Evolutionary conservation across 331 rosid genomes (phyloP), one percentile per base, ranked within the genome.

Genomic region (Prunus yedoensis): DNA sequence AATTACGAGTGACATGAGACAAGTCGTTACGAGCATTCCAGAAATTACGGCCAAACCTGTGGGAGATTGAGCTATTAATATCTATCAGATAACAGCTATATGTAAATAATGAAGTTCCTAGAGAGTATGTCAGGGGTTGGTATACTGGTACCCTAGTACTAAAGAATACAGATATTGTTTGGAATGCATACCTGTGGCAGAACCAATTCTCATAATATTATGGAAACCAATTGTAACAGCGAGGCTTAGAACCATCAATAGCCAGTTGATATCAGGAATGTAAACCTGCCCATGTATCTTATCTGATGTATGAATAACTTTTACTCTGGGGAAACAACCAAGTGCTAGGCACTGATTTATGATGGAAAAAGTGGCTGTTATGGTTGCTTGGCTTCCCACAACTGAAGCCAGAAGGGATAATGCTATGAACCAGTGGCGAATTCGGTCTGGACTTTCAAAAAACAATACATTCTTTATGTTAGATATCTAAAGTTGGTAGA

Each of bases 301-400:
- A 82, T 88, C 89, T 49, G 97, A 92, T 66, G 97, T 90, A 83
- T 92, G 96, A 79, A 92, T 83, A 25, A 92, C 92, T 88, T 92
- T 88, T 3, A 90, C 97, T 77, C 97, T 81, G 3, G 97, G 97
- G 66, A 92, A 92, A 80, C 97, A 92, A 67, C 88, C 86, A 6
- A 92, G 81, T 45, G 97, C 90, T 49, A 85, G 74, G 75, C 97
- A 92, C 83, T 90, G 97, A 75, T 92, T 90, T 65, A 90, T 90
- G 79, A 90, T 81, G 68, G 97, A 92, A 82, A 92, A 92, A 62
- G 92, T 71, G 0, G 93, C 93, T 4, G 96, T 90, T 84, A 92
- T 90, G 63, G 96, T 81, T 70, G 97, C 96, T 70, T 92, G 97
- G 86, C 96, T 90, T 84, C 97, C 97, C 60, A 92, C 91, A 43